Conservation (phyloP, 2,329 filamentous ascomycete species). For the Plectosphaerella cucumerina region DNA sequence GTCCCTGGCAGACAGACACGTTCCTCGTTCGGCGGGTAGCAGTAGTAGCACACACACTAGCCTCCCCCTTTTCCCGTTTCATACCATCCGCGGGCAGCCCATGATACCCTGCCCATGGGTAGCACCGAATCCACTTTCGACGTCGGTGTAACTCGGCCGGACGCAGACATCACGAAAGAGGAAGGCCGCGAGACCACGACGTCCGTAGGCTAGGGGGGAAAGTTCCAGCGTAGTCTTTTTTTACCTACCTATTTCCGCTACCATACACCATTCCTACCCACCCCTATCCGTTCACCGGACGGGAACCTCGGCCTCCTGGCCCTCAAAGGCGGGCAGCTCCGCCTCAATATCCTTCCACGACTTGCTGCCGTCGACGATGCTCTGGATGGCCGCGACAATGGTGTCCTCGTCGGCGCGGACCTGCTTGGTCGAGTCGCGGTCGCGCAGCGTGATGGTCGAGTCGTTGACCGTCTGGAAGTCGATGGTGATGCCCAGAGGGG, state of each 20-base stretch:
- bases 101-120: too few relatives aligned
- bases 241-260: background rate
- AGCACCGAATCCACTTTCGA: too few relatives aligned
- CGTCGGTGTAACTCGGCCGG: too few relatives aligned
- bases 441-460: slow-evolving; percentile 78
- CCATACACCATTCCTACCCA: background rate
- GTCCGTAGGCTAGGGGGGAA: too few relatives aligned
- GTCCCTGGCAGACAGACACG: too few relatives aligned
- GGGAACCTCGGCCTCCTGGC: slow-evolving; percentile 58
- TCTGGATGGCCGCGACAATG: slow-evolving; percentile 71
- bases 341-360: slow-evolving; percentile 65
- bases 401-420: slow-evolving; percentile 79
- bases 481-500: slow-evolving; percentile 87
- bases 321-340: slow-evolving; percentile 79
- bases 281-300: slow-evolving; percentile 1
- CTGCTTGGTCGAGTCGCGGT: slow-evolving; percentile 87
- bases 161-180: too few relatives aligned
- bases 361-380: slow-evolving; percentile 44
- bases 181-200: too few relatives aligned
- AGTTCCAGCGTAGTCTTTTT: background rate
- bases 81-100: too few relatives aligned
- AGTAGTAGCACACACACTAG: too few relatives aligned
- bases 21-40: too few relatives aligned
- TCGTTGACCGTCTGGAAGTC: slow-evolving; percentile 95
- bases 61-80: too few relatives aligned